Base-by-base conservation (phyloP, 805 yeast genomes). In the Lipomyces starkeyi region DNA sequence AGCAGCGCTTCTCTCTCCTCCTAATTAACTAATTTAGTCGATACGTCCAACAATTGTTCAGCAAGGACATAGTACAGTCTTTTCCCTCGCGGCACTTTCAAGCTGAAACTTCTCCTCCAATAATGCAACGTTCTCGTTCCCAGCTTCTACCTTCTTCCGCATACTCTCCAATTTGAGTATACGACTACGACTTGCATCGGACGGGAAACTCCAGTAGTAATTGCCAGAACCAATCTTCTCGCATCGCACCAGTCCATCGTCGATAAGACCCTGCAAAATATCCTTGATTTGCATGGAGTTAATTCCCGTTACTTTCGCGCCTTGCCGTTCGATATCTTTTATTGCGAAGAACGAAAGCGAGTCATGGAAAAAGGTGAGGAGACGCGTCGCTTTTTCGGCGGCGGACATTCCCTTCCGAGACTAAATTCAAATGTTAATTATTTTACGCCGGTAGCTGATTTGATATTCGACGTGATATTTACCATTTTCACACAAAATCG, bases 241-340 rank as follows among this genome's bases (percentile, higher is more conserved):
- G 53, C 81, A 80, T 57, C 80, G 81, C 7, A 86, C 80, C 37
- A 84, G 71, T 29, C 80, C 83, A 62, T 86, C 89, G 69, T 85
- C 87, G 9, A 84, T 73, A 66, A 86, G 78, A 2, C 74, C 70
- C 55, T 83, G 83, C 9, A 86, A 71, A 1, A 86, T 69, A 9
- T 84, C 87, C 71, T 86, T 86, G 54, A 86, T 84, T 61, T 84
- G 83, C 85, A 85, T 85, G 0, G 86, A 74, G n/a, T 84, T 81
- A 6, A 86, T 81, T 0, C 87, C 87, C 0, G 82, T 80, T 59
- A 77, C 77, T 62, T 83, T 84, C 2, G 85, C 79, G 0, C 81
- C 86, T 9, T 75, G 70, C 3, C 81, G 75, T 73, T 86, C 89
- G 13, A 86, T 70, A 63, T 86, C 89, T 69, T 86, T 86, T 62